These are phyloP conservation scores for Metarhizium anisopliae DNA, from an alignment of 2,329 filamentous ascomycete species.

Conservation along the genomic window DNA sequence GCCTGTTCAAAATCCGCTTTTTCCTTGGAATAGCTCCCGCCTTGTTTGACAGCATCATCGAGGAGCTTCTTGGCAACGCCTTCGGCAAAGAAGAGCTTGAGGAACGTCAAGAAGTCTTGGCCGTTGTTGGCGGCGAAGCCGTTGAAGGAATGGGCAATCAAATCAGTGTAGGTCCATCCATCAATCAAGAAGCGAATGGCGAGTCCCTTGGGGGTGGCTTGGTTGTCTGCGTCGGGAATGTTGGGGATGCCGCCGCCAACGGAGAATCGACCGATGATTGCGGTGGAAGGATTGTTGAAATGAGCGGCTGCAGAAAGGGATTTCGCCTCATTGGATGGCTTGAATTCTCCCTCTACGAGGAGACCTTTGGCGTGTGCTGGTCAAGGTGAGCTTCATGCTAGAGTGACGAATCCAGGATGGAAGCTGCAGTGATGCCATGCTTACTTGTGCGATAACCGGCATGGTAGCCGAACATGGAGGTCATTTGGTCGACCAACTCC, in stretches of 20 bases:
- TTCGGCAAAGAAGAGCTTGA: not conserved
- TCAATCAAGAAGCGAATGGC: not conserved
- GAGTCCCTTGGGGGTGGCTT: not conserved
- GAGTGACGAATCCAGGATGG: not conserved
- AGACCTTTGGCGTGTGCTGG: conserved; percentile 5
- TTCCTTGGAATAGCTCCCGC: not conserved
- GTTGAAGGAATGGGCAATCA: not conserved
- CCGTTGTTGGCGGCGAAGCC: not conserved
- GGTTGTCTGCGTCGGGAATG: not conserved
- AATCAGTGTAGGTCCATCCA: not conserved
- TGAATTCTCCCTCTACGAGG: conserved; percentile 10
- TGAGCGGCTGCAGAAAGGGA: conserved; percentile 3
- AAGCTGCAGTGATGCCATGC: not conserved
- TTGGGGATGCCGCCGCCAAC: conserved; percentile 2
- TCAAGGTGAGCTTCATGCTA: not conserved
- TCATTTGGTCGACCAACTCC: not conserved
- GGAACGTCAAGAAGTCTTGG: not conserved
- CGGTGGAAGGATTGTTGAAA: conserved; percentile 3
- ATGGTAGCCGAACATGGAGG: not conserved
- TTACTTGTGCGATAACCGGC: not conserved
- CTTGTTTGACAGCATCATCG: not conserved
- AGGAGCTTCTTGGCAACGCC: not conserved
- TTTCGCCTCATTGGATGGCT: conserved; percentile 4
- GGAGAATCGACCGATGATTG: conserved; percentile 6
- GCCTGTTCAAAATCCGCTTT: not conserved